Evolutionary conservation across 2,329 filamentous ascomycete genomes (phyloP).

Genomic region (Fusarium gaditjirri): DNA sequence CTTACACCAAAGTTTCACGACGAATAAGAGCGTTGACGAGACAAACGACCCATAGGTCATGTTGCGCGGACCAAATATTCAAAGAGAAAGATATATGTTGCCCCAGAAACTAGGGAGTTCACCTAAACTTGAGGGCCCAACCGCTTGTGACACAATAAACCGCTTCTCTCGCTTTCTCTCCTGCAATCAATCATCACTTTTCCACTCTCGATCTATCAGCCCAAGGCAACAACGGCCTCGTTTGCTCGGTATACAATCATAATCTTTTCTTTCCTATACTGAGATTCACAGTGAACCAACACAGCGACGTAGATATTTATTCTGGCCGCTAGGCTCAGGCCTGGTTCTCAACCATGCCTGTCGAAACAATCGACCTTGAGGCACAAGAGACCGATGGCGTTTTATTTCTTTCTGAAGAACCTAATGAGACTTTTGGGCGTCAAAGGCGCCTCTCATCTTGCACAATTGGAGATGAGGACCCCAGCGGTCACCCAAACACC

Average conservation of each 20-base stretch:
- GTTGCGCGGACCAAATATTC: background rate
- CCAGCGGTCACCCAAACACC: slow-evolving; percentile 27
- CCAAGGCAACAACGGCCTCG: background rate
- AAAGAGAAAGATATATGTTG: background rate
- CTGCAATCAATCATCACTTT: background rate
- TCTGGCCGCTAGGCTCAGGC: background rate
- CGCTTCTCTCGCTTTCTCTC: background rate
- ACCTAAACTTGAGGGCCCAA: background rate
- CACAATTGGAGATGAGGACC: slow-evolving; percentile 36
- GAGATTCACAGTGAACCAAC: background rate
- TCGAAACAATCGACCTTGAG: slow-evolving; percentile 7
- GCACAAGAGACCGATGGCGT: slow-evolving; percentile 19
- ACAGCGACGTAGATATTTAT: background rate
- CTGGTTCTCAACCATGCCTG: slow-evolving; percentile 11
- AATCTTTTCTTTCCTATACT: background rate
- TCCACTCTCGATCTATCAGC: background rate
- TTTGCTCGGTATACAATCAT: background rate
- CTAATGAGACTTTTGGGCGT: background rate
- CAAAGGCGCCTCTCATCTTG: slow-evolving; percentile 32
- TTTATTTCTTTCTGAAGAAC: slow-evolving; percentile 29
- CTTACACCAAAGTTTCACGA: background rate
- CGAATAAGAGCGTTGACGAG: background rate
- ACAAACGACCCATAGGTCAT: background rate
- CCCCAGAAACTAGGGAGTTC: background rate
- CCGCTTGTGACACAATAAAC: background rate